Conservation (phyloP, 768 basidiomycete genomes). For the Sistotremastrum suecicum region DNA sequence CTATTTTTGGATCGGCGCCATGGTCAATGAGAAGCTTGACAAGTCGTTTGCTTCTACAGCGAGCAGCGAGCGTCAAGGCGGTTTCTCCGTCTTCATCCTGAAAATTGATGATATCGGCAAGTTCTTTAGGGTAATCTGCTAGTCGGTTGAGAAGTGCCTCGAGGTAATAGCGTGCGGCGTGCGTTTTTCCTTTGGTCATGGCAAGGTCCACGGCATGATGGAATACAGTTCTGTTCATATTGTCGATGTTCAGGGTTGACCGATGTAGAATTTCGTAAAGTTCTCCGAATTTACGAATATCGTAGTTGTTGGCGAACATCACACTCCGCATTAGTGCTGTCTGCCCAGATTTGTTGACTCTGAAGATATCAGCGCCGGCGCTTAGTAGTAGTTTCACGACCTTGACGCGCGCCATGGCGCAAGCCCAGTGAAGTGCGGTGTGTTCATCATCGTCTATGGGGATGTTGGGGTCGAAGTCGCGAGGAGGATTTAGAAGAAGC, state of each 20-base stretch:
- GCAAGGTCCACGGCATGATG: constrained; percentile 97
- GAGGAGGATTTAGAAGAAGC: constrained; percentile 74
- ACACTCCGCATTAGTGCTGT: constrained; percentile 97
- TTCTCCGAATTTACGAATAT: constrained; percentile 97
- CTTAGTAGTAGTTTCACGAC: constrained; percentile 89
- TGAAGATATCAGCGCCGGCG: constrained; percentile 92
- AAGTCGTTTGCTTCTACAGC: constrained; percentile 88
- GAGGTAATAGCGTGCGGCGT: constrained; percentile 98
- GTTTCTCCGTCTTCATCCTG: constrained; percentile 99
- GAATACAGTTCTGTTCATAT: constrained; percentile 92
- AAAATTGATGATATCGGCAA: constrained; percentile 97
- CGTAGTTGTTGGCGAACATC: constrained; percentile 99
- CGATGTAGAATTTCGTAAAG: constrained; percentile 92
- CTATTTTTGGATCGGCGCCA: constrained; percentile 89
- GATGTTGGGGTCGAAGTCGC: constrained; percentile 90
- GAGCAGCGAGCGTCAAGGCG: constrained; percentile 88
- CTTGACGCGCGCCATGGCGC: constrained; percentile 95
- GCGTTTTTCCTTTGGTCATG: constrained; percentile 93
- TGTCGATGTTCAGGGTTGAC: constrained; percentile 98
- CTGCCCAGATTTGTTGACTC: constrained; percentile 92
- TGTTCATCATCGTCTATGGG: constrained; percentile 97
- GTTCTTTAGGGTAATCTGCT: constrained; percentile 85
- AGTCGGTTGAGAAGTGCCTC: constrained; percentile 83
- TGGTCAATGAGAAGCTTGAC: constrained; percentile 94
- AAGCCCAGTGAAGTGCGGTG: constrained; percentile 95